phyloP scores from a whole-genome alignment of 1,284 basidiomycete genomes.

The Erythrobasidium hasegawianum region DNA sequence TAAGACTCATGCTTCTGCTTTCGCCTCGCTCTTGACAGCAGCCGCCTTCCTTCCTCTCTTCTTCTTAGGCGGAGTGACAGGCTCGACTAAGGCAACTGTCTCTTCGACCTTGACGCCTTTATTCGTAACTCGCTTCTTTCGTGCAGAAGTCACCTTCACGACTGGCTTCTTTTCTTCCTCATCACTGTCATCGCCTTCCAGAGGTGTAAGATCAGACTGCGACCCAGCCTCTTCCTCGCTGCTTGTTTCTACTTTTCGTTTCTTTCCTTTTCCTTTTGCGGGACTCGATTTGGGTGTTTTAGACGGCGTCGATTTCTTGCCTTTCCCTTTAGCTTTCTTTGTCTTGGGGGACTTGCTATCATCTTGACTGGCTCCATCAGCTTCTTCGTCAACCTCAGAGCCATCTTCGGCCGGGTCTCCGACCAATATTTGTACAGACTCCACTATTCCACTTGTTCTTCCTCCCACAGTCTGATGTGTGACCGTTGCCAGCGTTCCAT shows the following conservation, averaged over 20 bases:
- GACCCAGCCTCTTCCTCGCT: background rate
- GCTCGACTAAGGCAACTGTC: too few relatives aligned
- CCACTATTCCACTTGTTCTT: constrained; percentile 70
- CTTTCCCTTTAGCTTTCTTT: constrained; percentile 40
- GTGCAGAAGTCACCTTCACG: too few relatives aligned
- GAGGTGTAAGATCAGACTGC: too few relatives aligned
- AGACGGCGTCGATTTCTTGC: background rate
- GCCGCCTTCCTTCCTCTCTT: too few relatives aligned
- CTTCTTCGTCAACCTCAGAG: constrained; percentile 52
- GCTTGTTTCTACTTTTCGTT: background rate
- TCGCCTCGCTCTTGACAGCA: too few relatives aligned
- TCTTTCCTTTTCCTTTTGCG: background rate
- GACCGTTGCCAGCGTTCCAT: constrained; percentile 67
- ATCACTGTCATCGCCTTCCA: constrained; percentile 3
- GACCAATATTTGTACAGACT: constrained; percentile 60
- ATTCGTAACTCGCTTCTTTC: too few relatives aligned
- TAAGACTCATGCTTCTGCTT: too few relatives aligned
- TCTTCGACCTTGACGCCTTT: too few relatives aligned
- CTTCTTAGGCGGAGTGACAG: too few relatives aligned
- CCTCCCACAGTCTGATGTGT: constrained; percentile 76
- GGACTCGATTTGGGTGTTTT: background rate
- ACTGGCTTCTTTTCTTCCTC: background rate
- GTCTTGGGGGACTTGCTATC: constrained; percentile 36
- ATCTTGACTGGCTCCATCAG: constrained; percentile 53
- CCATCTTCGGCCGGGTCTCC: constrained; percentile 49